Conservation (phyloP, 1,284 basidiomycete genomes). For the Pseudomicrostroma phylloplanum region DNA sequence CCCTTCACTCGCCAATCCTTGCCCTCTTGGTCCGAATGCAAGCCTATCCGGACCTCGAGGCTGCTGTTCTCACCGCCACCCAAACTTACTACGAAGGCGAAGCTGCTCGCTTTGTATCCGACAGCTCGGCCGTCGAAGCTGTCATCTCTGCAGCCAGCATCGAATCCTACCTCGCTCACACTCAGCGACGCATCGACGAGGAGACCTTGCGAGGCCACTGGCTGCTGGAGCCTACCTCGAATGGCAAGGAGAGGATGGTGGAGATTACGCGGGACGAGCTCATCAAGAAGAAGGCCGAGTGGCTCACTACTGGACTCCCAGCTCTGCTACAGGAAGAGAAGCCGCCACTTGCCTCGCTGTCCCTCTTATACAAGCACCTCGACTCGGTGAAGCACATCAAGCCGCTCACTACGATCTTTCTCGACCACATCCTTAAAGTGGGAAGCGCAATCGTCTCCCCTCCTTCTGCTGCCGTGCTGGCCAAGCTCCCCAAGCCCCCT, state of each 20-base stretch:
- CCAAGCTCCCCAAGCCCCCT: neutral
- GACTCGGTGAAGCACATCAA: slow-evolving; percentile 22
- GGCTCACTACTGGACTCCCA: slow-evolving; percentile 24
- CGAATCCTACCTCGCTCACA: slow-evolving; percentile 26
- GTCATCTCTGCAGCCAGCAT: slow-evolving; percentile 9
- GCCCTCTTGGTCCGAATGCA: slow-evolving; percentile 29
- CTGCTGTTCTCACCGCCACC: slow-evolving; percentile 21
- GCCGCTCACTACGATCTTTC: slow-evolving; percentile 27
- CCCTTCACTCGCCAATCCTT: slow-evolving; percentile 23
- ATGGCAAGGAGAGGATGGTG: slow-evolving; percentile 19
- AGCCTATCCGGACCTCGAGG: slow-evolving; percentile 23
- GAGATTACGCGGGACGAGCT: slow-evolving; percentile 21
- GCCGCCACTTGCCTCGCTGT: slow-evolving; percentile 18
- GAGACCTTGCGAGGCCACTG: slow-evolving; percentile 28
- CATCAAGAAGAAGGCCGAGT: slow-evolving; percentile 24
- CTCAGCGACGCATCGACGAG: slow-evolving; percentile 20
- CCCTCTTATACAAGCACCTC: slow-evolving; percentile 23
- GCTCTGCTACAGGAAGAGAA: slow-evolving; percentile 20
- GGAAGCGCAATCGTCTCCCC: slow-evolving; percentile 30
- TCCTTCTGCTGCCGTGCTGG: neutral
- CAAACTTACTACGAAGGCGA: slow-evolving; percentile 26
- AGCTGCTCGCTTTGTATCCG: slow-evolving; percentile 15
- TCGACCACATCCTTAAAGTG: slow-evolving; percentile 25
- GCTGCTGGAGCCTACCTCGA: slow-evolving; percentile 18
- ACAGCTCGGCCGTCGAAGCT: neutral